Base-by-base conservation (phyloP, 139 green algal species). In the Chlamydomonas eustigma region DNA sequence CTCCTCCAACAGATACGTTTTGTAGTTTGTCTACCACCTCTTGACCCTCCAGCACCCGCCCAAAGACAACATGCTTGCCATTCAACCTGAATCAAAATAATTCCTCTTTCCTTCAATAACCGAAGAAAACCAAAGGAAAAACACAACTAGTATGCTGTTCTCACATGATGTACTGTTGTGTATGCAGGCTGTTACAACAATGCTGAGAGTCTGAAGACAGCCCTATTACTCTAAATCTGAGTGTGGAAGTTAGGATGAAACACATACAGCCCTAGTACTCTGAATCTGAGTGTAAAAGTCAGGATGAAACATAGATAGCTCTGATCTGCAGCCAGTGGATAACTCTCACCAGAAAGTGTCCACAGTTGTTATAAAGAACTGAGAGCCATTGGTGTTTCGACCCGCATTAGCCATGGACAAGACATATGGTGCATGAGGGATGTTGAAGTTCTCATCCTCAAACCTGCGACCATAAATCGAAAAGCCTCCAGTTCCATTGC, bases 341-440 rank as follows among this genome's bases (percentile, higher is more conserved):
- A 31, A 31, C n/a, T 8, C 63, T 28, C 82, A 80, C 83, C 84
- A 89, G n/a, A 75, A 66, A 6, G 84, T 89, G 33, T 78, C 66
- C 1, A 77, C 82, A 25, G 81, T 88, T 30, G 89, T 93, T 70
- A 93, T 86, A 73, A 91, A 91, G 77, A 93, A 91, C 28, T 76
- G 71, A 2, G 71, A 76, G 3, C 71, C 71, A 39, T 68, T 76
- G 38, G 44, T 76, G 44, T 76, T 67, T 34, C 44, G 8, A 37
- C 68, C 68, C 5, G 68, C 72, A 81, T 97, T 97, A 37, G 91
- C 92, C 92, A 97, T 97, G 73, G 80, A 91, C 37, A 96, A 80
- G 34, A 89, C 37, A 12, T 87, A 89, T 3, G 80, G 80, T 2
- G 75, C 80, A 64, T 85, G 80, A 0, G 32, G 36, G 30, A 85